Evolutionary conservation across 257 asterid genomes (phyloP), one percentile per base, ranked within the genome.

Genomic region (Ligustrum vulgare): DNA sequence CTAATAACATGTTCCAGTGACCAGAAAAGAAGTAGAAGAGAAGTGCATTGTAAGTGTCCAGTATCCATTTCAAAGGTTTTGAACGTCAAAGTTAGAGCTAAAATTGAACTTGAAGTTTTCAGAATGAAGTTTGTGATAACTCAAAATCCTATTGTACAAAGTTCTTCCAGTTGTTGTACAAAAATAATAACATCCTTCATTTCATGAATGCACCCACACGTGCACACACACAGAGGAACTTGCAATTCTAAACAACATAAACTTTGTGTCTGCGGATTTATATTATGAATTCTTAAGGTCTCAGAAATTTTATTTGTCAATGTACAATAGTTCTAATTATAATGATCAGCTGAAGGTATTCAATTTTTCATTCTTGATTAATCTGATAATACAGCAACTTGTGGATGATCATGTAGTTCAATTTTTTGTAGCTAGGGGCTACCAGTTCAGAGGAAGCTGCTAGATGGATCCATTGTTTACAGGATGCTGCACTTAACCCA

Each of bases 361-460:
- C 11, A 28, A 18, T 43, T 72, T 65, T 37, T 47, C 41, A 77
- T 78, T 35, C 51, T 60, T 68, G 36, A 43, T 25, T 70, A 39
- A 67, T 45, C 20, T 22, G 20, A 75, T 63, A 37, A 23, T 76
- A 34, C 62, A 5, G 25, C 23, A 51, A 16, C 25, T 51, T 2
- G 62, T 51, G 31, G 65, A 68, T 74, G 68, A 72, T 33, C 62
- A 60, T 68, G 33, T 36, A 56, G 64, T 54, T 84, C 63, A 75
- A 60, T 65, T 73, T 80, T 77, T 62, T 47, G n/a, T 78, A 93
- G 98, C 83, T 93, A 4, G 98, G 94, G 67, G 89, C 97, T 25
- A 86, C 81, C 43, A 91, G 97, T 84, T 89, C 98, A 6, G 98
- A 93, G 84, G 97, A 91, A 74, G 97, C 97, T 8, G 91, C 93